Base-by-base conservation (phyloP, 1,284 basidiomycete genomes). In the Puccinia hordei region DNA sequence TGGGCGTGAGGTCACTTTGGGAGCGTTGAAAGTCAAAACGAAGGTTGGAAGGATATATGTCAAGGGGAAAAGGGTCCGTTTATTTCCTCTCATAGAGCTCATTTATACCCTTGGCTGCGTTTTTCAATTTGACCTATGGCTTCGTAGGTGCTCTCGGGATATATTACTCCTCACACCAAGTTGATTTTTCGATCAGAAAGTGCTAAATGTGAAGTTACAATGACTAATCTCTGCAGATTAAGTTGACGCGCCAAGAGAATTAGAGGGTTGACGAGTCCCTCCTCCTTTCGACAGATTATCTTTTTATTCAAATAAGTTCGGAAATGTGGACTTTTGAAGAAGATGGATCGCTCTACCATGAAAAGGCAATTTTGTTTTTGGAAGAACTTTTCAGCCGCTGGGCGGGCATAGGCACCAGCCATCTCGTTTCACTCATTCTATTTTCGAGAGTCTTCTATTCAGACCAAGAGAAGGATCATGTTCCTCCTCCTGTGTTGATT, bases 301-400 rank as follows among this genome's bases (percentile, higher is more conserved):
- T 99, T 75, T 97, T 98, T 86, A 93, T 99, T 75, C 95, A 98
- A 88, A 91, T 99, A 19, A 95, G 94, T 84, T 90, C 91, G 74
- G 97, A 99, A 85, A 90, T 98, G 82, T 99, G 94, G 94, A 93
- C 97, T 83, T 99, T 99, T 85, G 91, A 95, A 78, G 94, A 94
- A 73, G 96, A 98, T 83, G 97, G 97, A 27, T 94, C 96, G 85
- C 90, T 94, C 2, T 97, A 93, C 86, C 94, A 94, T 84, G 96
- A 98, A 86, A 98, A 99, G 87, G 92, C 97, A 41, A 91, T 86
- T 85, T 92, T 92, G 0, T 95, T 95, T 87, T 89, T 96, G 2
- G 94, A 94, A 0, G 89, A 91, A 4, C 88, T 96, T 6, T 94
- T 96, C 84, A 86, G 89, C 19, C 90, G 90, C 82, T 97, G 94